These are phyloP conservation scores for Achlya hypogyna DNA, from an alignment of 352 stramenopile genomes.

Conservation along the genomic window DNA sequence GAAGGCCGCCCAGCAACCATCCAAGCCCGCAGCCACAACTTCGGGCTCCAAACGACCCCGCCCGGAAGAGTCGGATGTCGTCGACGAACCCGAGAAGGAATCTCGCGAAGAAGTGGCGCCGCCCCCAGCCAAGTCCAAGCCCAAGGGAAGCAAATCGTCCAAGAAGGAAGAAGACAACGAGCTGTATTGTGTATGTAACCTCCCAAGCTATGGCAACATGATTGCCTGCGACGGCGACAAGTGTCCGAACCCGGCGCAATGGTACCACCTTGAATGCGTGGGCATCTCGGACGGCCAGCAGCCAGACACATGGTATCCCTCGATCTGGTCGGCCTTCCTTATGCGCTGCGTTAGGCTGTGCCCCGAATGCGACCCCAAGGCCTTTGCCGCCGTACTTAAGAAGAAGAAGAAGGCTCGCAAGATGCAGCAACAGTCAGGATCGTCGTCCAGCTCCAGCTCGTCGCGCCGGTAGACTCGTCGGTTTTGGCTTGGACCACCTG, in stretches of 20 bases:
- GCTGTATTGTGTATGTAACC: slow-evolving; percentile 83
- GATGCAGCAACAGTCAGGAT: slow-evolving; percentile 5
- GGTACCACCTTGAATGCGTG: slow-evolving; percentile 83
- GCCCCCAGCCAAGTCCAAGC: slow-evolving; percentile 2
- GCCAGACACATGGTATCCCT: slow-evolving; percentile 57
- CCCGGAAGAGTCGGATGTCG: not conserved
- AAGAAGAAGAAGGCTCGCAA: slow-evolving; percentile 68
- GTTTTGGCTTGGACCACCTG: not conserved
- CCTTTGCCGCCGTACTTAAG: slow-evolving; percentile 63
- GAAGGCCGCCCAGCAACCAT: slow-evolving; percentile 50
- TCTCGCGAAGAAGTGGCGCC: not conserved
- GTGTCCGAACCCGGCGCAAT: slow-evolving; percentile 78
- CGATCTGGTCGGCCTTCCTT: not conserved
- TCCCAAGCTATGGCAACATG: slow-evolving; percentile 83
- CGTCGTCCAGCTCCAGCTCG: not conserved
- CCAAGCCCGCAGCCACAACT: slow-evolving; percentile 31
- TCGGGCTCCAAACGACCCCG: slow-evolving; percentile 23
- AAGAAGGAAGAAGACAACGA: slow-evolving; percentile 80
- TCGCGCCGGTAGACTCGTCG: not conserved
- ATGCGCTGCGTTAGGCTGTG: slow-evolving; percentile 28
- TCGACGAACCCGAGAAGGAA: slow-evolving; percentile 6
- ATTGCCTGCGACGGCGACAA: slow-evolving; percentile 84
- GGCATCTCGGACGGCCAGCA: slow-evolving; percentile 69
- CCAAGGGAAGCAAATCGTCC: slow-evolving; percentile 4
- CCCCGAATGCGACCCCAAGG: slow-evolving; percentile 75